These are phyloP conservation scores for Citrus unshiu DNA, from an alignment of 345 rosid species.

Conservation along the genomic window DNA sequence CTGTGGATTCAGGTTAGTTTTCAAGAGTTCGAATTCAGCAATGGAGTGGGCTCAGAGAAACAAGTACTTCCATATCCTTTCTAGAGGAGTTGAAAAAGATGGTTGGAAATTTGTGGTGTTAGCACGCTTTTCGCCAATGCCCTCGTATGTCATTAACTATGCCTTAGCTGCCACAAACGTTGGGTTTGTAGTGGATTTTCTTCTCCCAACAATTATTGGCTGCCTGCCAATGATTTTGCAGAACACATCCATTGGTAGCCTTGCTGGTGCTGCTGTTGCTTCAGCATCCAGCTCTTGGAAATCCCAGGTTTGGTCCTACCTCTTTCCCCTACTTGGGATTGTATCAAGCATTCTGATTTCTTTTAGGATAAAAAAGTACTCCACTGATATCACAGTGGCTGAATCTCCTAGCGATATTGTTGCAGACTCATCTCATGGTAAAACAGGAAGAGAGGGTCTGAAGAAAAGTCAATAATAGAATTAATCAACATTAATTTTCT, in stretches of 20 bases:
- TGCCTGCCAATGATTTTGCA: slow-evolving; percentile 93
- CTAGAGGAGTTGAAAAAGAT: slow-evolving; percentile 78
- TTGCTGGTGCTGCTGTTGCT: slow-evolving; percentile 89
- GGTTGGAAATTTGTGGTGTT: slow-evolving; percentile 97
- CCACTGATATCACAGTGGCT: slow-evolving; percentile 36
- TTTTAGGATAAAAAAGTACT: slow-evolving; percentile 67
- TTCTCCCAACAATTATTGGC: slow-evolving; percentile 78
- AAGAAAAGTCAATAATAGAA: slow-evolving; percentile 20
- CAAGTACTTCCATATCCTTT: slow-evolving; percentile 70
- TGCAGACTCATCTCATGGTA: slow-evolving; percentile 17
- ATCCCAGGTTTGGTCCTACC: slow-evolving; percentile 63
- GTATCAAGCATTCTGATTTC: slow-evolving; percentile 80
- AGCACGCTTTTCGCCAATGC: slow-evolving; percentile 93
- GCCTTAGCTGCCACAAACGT: slow-evolving; percentile 86
- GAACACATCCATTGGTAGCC: slow-evolving; percentile 92
- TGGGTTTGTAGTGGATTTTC: slow-evolving; percentile 74
- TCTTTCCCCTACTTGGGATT: slow-evolving; percentile 72
- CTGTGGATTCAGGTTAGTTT: slow-evolving; percentile 51
- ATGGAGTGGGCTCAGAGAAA: slow-evolving; percentile 66
- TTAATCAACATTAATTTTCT: neutral
- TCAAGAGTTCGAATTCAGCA: slow-evolving; percentile 62
- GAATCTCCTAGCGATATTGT: slow-evolving; percentile 24
- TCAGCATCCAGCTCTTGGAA: slow-evolving; percentile 60
- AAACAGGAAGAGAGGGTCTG: slow-evolving; percentile 6
- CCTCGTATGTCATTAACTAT: slow-evolving; percentile 84